Evolutionary conservation across 2,329 filamentous ascomycete species (phyloP), one percentile per base, ranked within the genome.

Genomic region (Diaporthe nobilis): DNA sequence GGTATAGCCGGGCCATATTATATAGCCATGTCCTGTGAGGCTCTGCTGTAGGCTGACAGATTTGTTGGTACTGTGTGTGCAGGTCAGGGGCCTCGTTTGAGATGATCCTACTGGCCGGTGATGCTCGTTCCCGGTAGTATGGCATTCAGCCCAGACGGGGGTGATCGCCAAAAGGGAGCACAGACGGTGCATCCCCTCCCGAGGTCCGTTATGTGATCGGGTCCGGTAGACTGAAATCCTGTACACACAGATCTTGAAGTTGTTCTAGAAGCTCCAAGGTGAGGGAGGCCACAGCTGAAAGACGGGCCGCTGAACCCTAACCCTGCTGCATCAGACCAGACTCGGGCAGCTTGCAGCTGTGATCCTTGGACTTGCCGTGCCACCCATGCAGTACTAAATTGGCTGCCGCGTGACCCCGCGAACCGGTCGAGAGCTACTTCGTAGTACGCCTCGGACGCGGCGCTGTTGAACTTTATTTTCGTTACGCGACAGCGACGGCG

Each of bases 331-430:
- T 3, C 12, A 37, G 20, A 37, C 28, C 28, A 2, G 4, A 37
- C n/a, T 15, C 25, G 7, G 12, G 39, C 13, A 44, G 13, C n/a
- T 25, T 20, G 58, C 58, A 34, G 44, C 63, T 51, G 20, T 31
- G 61, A 47, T 49, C 42, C 44, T 67, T 49, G 65, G 13, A 37
- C 34, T 31, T 68, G 65, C 44, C 28, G 47, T 68, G 22, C 47
- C 34, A 28, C 31, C 44, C 15, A 22, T 28, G 17, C 34, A n/a
- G 4, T 9, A 39, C 65, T 55, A 55, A 55, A 70, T 42, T 70
- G 65, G 34, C 65, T 70, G 65, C 65, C 65, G 65, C 49, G 65
- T 70, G 65, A 70, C 65, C 47, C 65, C 65, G 65, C 65, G 65
- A 55, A 70, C 22, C 65, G 13, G 28, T 68, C 65, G 65, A 42